Evolutionary conservation across 352 stramenopile genomes (phyloP).

Genomic region (Phytophthora agathidicida): DNA sequence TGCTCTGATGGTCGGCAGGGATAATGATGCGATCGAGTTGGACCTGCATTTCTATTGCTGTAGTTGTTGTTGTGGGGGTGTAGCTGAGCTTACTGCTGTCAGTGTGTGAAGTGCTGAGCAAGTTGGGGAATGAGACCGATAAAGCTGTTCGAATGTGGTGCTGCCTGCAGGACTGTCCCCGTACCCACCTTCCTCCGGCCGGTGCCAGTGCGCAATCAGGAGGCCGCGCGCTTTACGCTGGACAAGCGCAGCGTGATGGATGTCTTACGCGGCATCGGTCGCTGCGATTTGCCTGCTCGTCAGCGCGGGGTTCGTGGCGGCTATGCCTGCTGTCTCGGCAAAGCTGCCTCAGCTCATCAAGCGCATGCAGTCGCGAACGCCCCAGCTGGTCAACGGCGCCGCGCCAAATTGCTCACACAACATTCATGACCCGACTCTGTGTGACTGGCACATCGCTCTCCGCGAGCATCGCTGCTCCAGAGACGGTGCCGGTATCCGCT

Average conservation of each 20-base stretch:
- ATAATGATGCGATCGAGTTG: slow-evolving; percentile 25
- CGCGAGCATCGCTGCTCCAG: background rate
- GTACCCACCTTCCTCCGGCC: slow-evolving; percentile 18
- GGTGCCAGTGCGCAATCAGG: slow-evolving; percentile 15
- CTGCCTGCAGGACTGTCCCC: slow-evolving; percentile 16
- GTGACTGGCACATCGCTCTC: slow-evolving; percentile 15
- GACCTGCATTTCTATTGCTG: slow-evolving; percentile 25
- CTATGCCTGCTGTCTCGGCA: slow-evolving; percentile 9
- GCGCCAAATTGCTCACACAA: slow-evolving; percentile 25
- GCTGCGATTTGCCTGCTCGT: slow-evolving; percentile 35
- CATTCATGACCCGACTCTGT: slow-evolving; percentile 19
- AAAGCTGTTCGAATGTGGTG: slow-evolving; percentile 23
- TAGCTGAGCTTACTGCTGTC: slow-evolving; percentile 4
- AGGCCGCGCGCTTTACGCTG: slow-evolving; percentile 15
- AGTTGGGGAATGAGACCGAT: slow-evolving; percentile 29
- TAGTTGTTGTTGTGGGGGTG: background rate
- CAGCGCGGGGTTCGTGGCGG: slow-evolving; percentile 11
- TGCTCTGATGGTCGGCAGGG: slow-evolving; percentile 17
- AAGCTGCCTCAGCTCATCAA: slow-evolving; percentile 35
- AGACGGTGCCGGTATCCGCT: slow-evolving; percentile 14
- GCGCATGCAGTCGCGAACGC: slow-evolving; percentile 3
- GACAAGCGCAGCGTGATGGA: slow-evolving; percentile 39
- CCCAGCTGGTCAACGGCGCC: slow-evolving; percentile 15
- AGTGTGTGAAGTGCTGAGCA: slow-evolving; percentile 20
- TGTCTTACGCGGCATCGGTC: slow-evolving; percentile 30